Evolutionary conservation across 306 rosid species (phyloP).

Genomic region (Macrotyloma uniflorum): DNA sequence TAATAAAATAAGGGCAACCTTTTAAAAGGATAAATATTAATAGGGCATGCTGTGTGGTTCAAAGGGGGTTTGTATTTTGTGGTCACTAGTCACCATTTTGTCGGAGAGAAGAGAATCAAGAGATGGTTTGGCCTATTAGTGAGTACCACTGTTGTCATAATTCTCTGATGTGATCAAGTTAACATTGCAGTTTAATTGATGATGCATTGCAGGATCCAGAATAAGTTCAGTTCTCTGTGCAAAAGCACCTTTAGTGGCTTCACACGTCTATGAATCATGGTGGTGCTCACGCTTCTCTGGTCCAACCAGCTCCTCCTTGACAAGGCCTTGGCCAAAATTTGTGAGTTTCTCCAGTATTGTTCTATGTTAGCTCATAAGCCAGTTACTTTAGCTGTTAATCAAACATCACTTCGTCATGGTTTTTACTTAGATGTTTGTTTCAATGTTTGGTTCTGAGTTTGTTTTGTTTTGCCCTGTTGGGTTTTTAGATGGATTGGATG

Average conservation of each 20-base stretch:
- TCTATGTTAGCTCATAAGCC: not conserved
- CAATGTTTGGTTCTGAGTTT: slow-evolving; percentile 12
- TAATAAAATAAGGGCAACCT: too few relatives aligned
- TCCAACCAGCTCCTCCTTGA: slow-evolving; percentile 32
- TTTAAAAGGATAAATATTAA: slow-evolving; percentile 10
- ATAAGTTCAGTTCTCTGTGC: slow-evolving; percentile 46
- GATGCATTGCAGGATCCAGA: slow-evolving; percentile 52
- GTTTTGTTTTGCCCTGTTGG: not conserved
- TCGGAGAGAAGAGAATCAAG: slow-evolving; percentile 32
- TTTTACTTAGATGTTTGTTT: not conserved
- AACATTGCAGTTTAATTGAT: not conserved
- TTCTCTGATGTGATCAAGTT: not conserved
- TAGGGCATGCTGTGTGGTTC: not conserved
- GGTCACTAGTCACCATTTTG: not conserved
- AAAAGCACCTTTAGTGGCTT: slow-evolving; percentile 39
- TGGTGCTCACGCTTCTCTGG: slow-evolving; percentile 35
- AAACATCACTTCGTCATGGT: not conserved
- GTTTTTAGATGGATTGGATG: slow-evolving; percentile 43
- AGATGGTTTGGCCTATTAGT: slow-evolving; percentile 67
- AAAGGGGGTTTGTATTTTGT: not conserved
- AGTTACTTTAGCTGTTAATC: not conserved
- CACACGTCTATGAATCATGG: slow-evolving; percentile 40
- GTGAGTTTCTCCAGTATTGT: slow-evolving; percentile 46
- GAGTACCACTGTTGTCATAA: slow-evolving; percentile 31
- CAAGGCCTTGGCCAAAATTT: slow-evolving; percentile 37